These are phyloP conservation scores for Passiflora organensis DNA, from an alignment of 345 rosid genomes.

Conservation along the genomic window DNA sequence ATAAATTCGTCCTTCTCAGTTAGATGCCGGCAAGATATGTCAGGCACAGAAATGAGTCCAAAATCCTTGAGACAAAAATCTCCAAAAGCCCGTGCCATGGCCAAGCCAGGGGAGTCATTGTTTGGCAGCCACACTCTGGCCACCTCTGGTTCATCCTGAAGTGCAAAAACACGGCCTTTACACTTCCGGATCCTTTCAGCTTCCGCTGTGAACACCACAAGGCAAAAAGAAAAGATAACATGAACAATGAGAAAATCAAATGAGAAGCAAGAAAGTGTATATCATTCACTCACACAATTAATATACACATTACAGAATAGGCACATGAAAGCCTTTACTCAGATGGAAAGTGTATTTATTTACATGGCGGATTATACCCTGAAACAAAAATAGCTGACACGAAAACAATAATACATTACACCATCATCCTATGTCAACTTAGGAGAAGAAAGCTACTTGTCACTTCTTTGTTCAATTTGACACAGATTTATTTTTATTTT, in stretches of 20 bases:
- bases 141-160: slow-evolving; percentile 94
- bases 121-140: slow-evolving; percentile 95
- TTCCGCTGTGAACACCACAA: slow-evolving; percentile 51
- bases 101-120: slow-evolving; percentile 90
- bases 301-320: too few species aligned
- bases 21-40: slow-evolving; percentile 55
- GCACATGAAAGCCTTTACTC: too few species aligned
- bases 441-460: too few species aligned
- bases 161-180: slow-evolving; percentile 91
- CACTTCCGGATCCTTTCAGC: slow-evolving; percentile 88
- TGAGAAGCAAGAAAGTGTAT: too few species aligned
- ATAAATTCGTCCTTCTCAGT: slow-evolving; percentile 78
- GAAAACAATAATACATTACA: too few species aligned
- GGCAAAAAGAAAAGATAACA: neutral
- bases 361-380: too few species aligned
- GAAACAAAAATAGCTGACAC: too few species aligned
- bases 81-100: slow-evolving; percentile 99
- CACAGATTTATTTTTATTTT: too few species aligned
- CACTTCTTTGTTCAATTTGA: too few species aligned
- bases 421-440: too few species aligned
- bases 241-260: neutral
- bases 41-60: slow-evolving; percentile 97
- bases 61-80: slow-evolving; percentile 97
- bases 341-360: too few species aligned
- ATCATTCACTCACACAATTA: too few species aligned